phyloP scores from a whole-genome alignment of 345 rosid species.

The Firmiana major region DNA sequence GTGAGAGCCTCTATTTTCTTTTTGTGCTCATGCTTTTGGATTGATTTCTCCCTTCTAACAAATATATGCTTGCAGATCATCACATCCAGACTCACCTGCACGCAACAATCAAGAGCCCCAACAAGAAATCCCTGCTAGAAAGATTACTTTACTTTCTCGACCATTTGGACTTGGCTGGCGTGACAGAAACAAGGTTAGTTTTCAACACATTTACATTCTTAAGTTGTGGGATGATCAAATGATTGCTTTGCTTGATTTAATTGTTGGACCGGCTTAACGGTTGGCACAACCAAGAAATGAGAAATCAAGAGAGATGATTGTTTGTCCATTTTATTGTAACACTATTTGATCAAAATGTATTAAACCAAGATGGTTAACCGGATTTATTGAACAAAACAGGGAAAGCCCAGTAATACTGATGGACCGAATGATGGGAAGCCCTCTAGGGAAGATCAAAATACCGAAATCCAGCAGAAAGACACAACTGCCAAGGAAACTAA shows the following conservation, averaged over 20 bases:
- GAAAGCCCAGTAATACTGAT: slow-evolving; percentile 36
- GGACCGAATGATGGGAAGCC: slow-evolving; percentile 46
- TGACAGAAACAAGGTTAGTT: slow-evolving; percentile 82
- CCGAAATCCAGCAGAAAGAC: slow-evolving; percentile 32
- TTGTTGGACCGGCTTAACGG: not conserved
- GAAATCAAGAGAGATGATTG: not conserved
- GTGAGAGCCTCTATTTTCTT: not conserved
- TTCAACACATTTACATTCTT: not conserved
- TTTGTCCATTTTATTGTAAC: not conserved
- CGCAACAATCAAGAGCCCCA: slow-evolving; percentile 51
- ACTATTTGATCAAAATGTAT: not conserved
- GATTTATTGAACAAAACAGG: slow-evolving; percentile 35
- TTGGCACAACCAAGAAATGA: not conserved
- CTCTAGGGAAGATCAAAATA: slow-evolving; percentile 33
- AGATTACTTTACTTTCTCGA: slow-evolving; percentile 72
- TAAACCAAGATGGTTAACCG: not conserved
- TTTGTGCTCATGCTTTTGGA: not conserved
- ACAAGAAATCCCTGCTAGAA: slow-evolving; percentile 65
- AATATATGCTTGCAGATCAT: slow-evolving; percentile 37
- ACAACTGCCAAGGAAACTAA: slow-evolving; percentile 25
- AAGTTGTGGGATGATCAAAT: not conserved
- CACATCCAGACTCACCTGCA: slow-evolving; percentile 49
- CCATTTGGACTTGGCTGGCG: slow-evolving; percentile 99
- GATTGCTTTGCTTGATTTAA: not conserved
- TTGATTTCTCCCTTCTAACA: slow-evolving; percentile 9